These are phyloP conservation scores for Penicillium sp. DNA, from an alignment of 2,329 filamentous ascomycete genomes.

Conservation along the genomic window DNA sequence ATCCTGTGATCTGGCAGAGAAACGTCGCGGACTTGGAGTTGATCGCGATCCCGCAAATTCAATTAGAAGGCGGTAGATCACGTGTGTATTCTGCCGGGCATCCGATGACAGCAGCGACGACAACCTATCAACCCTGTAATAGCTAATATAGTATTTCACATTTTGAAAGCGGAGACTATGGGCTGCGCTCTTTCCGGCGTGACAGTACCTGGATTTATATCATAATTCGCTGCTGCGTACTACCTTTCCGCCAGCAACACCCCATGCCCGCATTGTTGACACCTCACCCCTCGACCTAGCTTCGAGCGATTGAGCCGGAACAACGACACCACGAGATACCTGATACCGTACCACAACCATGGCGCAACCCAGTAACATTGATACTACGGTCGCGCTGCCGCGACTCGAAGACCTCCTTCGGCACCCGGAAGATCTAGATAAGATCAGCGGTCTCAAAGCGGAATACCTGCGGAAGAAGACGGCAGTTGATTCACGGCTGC, in stretches of 20 bases:
- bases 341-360: constrained; percentile 25
- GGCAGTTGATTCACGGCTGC: constrained; percentile 85
- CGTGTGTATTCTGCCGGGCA: constrained; percentile 27
- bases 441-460: constrained; percentile 82
- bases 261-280: constrained; percentile 5
- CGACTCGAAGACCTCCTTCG: constrained; percentile 91
- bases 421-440: constrained; percentile 95
- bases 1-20: neutral
- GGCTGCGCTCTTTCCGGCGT: constrained; percentile 6
- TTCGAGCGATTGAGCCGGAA: constrained; percentile 9
- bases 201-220: constrained; percentile 1
- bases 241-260: neutral
- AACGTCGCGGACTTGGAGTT: neutral
- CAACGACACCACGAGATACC: neutral
- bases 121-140: constrained; percentile 5
- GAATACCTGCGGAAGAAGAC: constrained; percentile 95
- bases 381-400: constrained; percentile 65
- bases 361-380: constrained; percentile 36
- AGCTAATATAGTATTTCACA: neutral
- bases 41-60: constrained; percentile 8
- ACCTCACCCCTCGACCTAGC: constrained; percentile 6
- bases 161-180: constrained; percentile 4
- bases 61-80: constrained; percentile 35
- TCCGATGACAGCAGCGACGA: constrained; percentile 19
- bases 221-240: neutral